Evolutionary conservation across 495 filamentous ascomycete species (phyloP).

Genomic region (Oleoguttula mirabilis): DNA sequence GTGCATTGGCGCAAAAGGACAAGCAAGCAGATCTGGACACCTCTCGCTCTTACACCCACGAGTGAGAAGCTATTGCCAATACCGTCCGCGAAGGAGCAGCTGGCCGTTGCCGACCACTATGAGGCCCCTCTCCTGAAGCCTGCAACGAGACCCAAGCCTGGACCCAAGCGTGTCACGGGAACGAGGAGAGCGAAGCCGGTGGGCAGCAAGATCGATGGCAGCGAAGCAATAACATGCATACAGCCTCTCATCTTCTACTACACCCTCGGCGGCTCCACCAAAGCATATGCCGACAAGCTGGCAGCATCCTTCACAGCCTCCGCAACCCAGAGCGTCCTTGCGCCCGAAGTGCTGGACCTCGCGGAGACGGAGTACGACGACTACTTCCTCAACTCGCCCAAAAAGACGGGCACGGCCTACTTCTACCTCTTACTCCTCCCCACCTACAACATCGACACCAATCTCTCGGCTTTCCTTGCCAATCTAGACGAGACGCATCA

Average conservation of each 20-base stretch:
- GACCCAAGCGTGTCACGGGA: constrained; percentile 31
- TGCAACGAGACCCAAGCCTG: constrained; percentile 1
- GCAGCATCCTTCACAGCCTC: constrained; percentile 31
- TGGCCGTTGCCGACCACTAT: background rate
- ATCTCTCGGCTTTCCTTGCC: constrained; percentile 66
- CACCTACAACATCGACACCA: constrained; percentile 83
- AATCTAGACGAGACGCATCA: constrained; percentile 85
- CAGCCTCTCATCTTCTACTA: constrained; percentile 81
- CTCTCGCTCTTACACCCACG: constrained; percentile 14
- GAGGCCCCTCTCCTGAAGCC: background rate
- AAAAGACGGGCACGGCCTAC: constrained; percentile 40
- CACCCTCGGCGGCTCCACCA: constrained; percentile 69
- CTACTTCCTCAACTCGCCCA: constrained; percentile 57
- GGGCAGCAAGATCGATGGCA: constrained; percentile 19
- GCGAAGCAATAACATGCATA: constrained; percentile 28
- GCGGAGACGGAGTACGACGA: constrained; percentile 83
- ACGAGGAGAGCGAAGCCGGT: constrained; percentile 15
- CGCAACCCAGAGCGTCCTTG: constrained; percentile 28
- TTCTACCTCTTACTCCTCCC: constrained; percentile 78
- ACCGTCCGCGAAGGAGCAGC: constrained; percentile 14
- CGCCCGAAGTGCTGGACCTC: constrained; percentile 62
- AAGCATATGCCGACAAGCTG: constrained; percentile 49
- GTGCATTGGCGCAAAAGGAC: constrained; percentile 15
- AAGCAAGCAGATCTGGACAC: constrained; percentile 7
- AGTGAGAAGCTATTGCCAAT: constrained; percentile 16